Evolutionary conservation across 352 stramenopile species (phyloP), one percentile per base, ranked within the genome.

Genomic region (Phytophthora cryptogea): DNA sequence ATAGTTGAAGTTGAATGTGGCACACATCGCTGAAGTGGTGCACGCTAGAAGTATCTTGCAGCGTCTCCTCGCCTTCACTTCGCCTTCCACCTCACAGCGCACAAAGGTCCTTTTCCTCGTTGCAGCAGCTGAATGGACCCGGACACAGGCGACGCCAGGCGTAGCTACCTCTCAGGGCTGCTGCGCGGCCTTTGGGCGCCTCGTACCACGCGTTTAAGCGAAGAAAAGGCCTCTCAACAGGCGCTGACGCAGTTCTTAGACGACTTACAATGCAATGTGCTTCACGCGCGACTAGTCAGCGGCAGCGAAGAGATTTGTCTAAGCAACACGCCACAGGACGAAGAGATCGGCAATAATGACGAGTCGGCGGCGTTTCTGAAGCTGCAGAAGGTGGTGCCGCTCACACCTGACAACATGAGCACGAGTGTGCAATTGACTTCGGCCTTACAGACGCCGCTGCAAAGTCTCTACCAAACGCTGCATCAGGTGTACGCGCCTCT

Each of bases 401-500:
- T 96, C 14, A 84, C 75, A 8, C 76, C 80, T 0, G 69, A 86
- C 31, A 94, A 83, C 63, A 88, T 96, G 65, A 74, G 77, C 31
- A 79, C 68, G 17, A 89, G 75, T 55, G 67, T 96, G 14, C 78
- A 92, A 32, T 65, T 96, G 27, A 86, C 80, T 17, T 87, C 81
- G 2, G 70, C 89, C 23, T 54, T 77, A 20, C 79, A 88, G 28
- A 86, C 81, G 30, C 88, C 88, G 5, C 62, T 96, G 35, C 70
- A 83, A 48, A 92, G 78, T 66, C 74, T 96, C 3, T 96, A 92
- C 51, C 77, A 92, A 54, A 79, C 65, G 8, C 68, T 96, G 48
- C 80, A 94, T 51, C 76, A 94, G 20, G 80, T 96, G 35, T 96
- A 92, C 40, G 83, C 87, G 5, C 88, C 88, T 23, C 59, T 92